A percentile compares a stretch with the other conserved stretches of the same genome.
Conservation (phyloP, 164 flowering plant species). For the Macadamia tetraphylla region DNA sequence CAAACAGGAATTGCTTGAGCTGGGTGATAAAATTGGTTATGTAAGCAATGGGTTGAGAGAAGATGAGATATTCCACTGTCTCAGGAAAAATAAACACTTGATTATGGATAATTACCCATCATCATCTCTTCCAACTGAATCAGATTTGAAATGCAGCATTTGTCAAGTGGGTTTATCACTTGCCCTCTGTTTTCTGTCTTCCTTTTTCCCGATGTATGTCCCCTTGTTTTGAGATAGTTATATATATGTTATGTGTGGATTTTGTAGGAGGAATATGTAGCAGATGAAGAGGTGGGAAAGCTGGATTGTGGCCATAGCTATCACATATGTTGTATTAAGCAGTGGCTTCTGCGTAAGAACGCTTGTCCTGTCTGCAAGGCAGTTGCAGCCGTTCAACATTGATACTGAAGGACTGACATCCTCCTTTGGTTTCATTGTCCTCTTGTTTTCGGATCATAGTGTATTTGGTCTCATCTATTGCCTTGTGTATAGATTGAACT, state of each 20-base stretch:
- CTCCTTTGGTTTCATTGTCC: neutral
- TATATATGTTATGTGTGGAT: neutral
- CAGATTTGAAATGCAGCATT: constrained; percentile 59
- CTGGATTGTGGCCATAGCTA: constrained; percentile 47
- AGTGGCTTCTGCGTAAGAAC: constrained; percentile 50
- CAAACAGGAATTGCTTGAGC: constrained; percentile 59
- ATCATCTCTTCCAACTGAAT: constrained; percentile 23
- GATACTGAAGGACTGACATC: neutral
- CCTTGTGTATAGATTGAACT: neutral
- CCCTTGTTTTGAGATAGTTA: neutral
- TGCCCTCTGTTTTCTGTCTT: neutral
- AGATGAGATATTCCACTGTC: constrained; percentile 47
- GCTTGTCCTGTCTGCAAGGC: constrained; percentile 52
- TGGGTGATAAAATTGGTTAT: constrained; percentile 66
- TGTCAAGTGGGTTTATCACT: constrained; percentile 45
- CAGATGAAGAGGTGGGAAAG: constrained; percentile 38
- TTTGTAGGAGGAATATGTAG: constrained; percentile 38
- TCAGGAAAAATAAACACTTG: constrained; percentile 44
- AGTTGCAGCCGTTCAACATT: constrained; percentile 17
- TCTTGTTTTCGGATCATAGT: neutral
- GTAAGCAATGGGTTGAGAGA: constrained; percentile 66
- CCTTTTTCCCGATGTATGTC: neutral
- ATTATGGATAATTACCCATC: constrained; percentile 25
- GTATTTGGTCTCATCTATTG: neutral
- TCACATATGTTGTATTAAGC: constrained; percentile 44